Percentiles rank a stretch among this genome's conserved stretches.
These are phyloP conservation scores for Fusarium sp. DNA, from an alignment of 2,329 filamentous ascomycete species.

Conservation along the genomic window DNA sequence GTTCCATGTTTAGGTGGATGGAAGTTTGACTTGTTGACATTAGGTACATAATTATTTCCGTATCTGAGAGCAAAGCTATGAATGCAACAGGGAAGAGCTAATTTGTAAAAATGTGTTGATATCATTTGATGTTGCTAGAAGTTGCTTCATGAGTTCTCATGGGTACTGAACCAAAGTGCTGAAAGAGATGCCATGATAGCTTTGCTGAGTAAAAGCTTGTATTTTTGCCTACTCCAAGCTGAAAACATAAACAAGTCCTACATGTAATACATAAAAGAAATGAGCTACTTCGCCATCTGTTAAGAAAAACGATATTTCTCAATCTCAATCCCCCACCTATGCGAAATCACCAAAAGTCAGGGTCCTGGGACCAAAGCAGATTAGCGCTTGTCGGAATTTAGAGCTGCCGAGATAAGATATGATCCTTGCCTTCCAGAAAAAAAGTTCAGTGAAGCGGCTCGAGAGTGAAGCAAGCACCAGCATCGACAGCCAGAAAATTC, in stretches of 20 bases:
- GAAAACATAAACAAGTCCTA: too few relatives aligned
- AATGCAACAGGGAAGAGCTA: neutral
- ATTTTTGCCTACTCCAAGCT: too few relatives aligned
- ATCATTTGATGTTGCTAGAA: neutral
- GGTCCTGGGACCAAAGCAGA: slow-evolving; percentile 16
- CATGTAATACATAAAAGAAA: too few relatives aligned
- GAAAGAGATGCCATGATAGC: too few relatives aligned
- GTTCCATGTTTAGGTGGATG: too few relatives aligned
- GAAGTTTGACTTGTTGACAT: too few relatives aligned
- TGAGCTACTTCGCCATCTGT: too few relatives aligned
- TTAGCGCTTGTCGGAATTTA: slow-evolving; percentile 49
- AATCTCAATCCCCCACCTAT: neutral
- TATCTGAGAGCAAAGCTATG: neutral
- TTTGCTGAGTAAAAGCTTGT: too few relatives aligned
- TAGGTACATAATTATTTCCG: too few relatives aligned
- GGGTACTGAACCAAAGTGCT: too few relatives aligned
- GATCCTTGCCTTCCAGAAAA: slow-evolving; percentile 38
- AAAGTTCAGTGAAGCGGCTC: slow-evolving; percentile 51
- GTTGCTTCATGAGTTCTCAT: neutral
- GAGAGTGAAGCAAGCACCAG: slow-evolving; percentile 43
- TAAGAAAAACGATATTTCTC: neutral
- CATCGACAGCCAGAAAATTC: slow-evolving; percentile 42
- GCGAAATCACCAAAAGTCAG: slow-evolving; percentile 1
- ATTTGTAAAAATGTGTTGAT: neutral
- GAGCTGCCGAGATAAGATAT: slow-evolving; percentile 49